Percentiles rank a stretch among this genome's conserved stretches.
phyloP scores from a whole-genome alignment of 2,329 filamentous ascomycete species.

The Gnomoniopsis sp. region DNA sequence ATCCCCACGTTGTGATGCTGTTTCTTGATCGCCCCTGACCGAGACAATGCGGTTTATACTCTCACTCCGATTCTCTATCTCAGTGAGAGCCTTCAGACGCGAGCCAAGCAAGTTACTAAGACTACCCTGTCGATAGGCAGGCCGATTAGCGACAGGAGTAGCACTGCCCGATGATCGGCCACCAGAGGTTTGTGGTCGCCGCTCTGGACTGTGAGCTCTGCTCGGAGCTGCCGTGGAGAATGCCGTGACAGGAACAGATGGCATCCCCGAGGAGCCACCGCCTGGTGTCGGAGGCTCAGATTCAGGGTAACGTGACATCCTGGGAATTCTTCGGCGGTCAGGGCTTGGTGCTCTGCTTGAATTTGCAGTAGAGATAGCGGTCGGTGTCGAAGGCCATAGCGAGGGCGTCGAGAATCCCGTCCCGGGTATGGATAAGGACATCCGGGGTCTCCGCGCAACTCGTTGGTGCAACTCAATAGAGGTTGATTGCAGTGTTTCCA shows the following conservation, averaged over 20 bases:
- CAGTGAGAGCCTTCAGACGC: constrained; percentile 6
- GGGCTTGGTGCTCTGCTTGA: constrained; percentile 2
- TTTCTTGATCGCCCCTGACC: constrained; percentile 22
- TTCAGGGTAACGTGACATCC: neutral
- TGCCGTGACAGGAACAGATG: neutral
- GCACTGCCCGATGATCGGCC: constrained; percentile 1
- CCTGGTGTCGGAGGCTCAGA: neutral
- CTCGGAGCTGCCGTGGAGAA: neutral
- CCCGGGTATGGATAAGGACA: neutral
- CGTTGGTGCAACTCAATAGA: constrained; percentile 37
- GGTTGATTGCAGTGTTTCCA: constrained; percentile 57
- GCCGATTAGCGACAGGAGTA: neutral
- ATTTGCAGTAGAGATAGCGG: neutral
- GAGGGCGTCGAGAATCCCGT: constrained; percentile 8
- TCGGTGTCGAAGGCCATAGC: constrained; percentile 15
- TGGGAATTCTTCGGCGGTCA: neutral
- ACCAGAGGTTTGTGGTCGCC: neutral
- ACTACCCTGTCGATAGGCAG: neutral
- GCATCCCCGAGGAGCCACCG: neutral
- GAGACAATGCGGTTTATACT: neutral
- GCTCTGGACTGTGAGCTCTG: neutral
- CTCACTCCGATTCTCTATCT: constrained; percentile 3
- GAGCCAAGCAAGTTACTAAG: constrained; percentile 11
- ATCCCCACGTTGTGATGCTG: constrained; percentile 23
- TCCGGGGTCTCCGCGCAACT: neutral